Conservation (phyloP, 257 asterid genomes). For the Penstemon davidsonii region DNA sequence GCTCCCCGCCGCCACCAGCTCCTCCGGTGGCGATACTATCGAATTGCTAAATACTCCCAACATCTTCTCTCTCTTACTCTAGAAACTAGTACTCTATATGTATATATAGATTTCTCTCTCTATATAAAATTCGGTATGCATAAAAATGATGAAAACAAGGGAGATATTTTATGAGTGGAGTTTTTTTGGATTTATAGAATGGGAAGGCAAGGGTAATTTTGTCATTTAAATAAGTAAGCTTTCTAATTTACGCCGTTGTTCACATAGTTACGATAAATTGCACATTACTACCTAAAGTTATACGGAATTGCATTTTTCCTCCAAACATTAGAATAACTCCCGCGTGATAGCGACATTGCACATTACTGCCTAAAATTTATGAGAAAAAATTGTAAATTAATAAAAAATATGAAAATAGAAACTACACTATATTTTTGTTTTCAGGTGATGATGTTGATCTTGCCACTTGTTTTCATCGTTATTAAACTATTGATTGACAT, state of each 20-base stretch:
- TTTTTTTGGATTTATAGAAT: conserved; percentile 46
- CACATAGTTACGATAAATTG: neutral
- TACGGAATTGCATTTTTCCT: no score
- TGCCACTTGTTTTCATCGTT: no score
- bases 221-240: conserved; percentile 31
- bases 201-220: conserved; percentile 27
- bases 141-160: conserved; percentile 30
- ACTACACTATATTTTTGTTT: no score
- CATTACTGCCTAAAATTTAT: no score
- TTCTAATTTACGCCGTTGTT: neutral
- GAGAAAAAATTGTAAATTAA: no score
- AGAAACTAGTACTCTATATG: neutral
- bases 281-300: neutral
- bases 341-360: no score
- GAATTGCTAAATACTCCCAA: conserved; percentile 89
- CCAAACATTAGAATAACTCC: no score
- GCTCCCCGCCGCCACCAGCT: conserved; percentile 97
- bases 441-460: no score
- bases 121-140: neutral
- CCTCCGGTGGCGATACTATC: conserved; percentile 87
- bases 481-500: no score
- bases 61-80: conserved; percentile 42
- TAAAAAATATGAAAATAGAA: no score
- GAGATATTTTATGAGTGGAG: conserved; percentile 22
- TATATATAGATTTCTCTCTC: conserved; percentile 24